Evolutionary conservation across 2,329 filamentous ascomycete species (phyloP), one percentile per base, ranked within the genome.

Genomic region (Talaromyces sp.): DNA sequence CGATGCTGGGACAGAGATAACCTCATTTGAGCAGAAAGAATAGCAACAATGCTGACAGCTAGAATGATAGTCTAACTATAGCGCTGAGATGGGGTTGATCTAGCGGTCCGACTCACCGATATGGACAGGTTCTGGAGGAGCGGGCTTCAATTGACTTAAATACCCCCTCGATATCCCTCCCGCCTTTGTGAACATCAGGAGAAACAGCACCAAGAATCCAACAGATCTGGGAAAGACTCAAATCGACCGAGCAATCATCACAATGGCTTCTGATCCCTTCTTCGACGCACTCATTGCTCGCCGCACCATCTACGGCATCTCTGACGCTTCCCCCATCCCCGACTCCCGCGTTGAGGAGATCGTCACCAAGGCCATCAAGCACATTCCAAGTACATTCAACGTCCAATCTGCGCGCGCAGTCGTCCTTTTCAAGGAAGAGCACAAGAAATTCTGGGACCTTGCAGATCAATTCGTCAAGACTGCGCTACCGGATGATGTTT

Each of bases 391-490:
- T 25, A 85, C 88, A 84, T 63, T 42, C 57, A 63, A 63, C 57
- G 62, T 63, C 42, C 92, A 96, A 81, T 85, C 85, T 69, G 87
- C 89, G 70, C 88, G 92, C 64, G 79, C 88, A 63, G 83, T 95
- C 52, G 83, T 96, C 62, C 85, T 96, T 61, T 83, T 93, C 69
- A 88, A 88, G 71, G 84, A 84, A 67, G 89, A 96, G 75, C 92
- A 96, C 81, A 86, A 91, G 70, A 89, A 90, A 80, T 85, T 95
- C 71, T 96, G 92, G 92, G 86, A 90, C 73, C 82, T 91, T 65
- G 83, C 86, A 64, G 56, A 64, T 1, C 62, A 66, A 16, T 61
- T 63, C 7, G 79, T 91, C 62, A 87, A 88, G 80, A 80, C 81
- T 33, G 83, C 90, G 64, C 85, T 92, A 28, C 86, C 89, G 80